Percentiles rank a stretch among this genome's conserved stretches.
These are phyloP conservation scores for Zanthoxylum bungeanum DNA, from an alignment of 345 rosid genomes.

Conservation along the genomic window DNA sequence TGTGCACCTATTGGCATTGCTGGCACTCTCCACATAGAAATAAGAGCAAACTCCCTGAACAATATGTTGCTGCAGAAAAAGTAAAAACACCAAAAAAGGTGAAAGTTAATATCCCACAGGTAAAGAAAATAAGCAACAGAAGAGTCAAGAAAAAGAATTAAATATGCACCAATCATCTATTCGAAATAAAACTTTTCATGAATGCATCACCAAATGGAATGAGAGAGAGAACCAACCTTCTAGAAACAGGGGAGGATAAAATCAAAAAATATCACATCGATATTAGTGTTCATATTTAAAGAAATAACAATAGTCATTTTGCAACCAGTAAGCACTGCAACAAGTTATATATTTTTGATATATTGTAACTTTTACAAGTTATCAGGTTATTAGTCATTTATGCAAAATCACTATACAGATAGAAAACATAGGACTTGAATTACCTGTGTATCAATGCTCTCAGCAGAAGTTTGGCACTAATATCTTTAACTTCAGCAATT, in stretches of 20 bases:
- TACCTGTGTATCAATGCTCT: conserved; percentile 92
- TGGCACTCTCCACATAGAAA: conserved; percentile 99
- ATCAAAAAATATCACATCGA: neutral
- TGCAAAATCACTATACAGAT: neutral
- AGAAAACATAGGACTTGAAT: neutral
- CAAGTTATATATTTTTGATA: neutral
- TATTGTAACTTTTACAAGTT: neutral
- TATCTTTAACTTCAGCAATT: conserved; percentile 56
- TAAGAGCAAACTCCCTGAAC: conserved; percentile 92
- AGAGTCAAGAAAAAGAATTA: conserved; percentile 7
- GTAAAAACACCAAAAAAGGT: neutral
- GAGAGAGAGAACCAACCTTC: neutral
- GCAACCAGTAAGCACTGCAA: neutral
- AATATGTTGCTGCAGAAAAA: conserved; percentile 65
- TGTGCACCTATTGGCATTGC: conserved; percentile 97
- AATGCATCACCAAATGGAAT: neutral
- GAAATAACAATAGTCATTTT: neutral
- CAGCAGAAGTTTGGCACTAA: conserved; percentile 67
- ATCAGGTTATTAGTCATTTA: neutral
- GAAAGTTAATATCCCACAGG: neutral
- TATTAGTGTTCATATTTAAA: neutral
- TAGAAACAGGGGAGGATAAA: neutral
- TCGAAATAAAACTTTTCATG: neutral
- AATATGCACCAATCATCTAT: neutral
- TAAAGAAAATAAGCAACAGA: conserved; percentile 1